Evolutionary conservation across 768 basidiomycete species (phyloP).

Genomic region (Podaxis sp.): DNA sequence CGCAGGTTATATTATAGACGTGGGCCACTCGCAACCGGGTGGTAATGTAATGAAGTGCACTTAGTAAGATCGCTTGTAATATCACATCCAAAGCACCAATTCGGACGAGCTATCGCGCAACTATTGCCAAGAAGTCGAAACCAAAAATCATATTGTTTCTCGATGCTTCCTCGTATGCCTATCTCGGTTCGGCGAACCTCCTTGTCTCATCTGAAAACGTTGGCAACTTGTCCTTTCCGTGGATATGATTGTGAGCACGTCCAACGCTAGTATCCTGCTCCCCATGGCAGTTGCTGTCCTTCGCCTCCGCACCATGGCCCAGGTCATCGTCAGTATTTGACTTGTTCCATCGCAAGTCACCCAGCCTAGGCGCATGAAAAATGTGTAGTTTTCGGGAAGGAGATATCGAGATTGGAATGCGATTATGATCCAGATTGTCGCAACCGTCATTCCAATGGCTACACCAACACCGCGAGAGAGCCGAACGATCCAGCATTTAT

Average conservation of each 20-base stretch:
- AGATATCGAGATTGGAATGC: constrained; percentile 49
- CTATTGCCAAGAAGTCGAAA: too few species aligned
- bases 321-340: not conserved
- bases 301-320: not conserved
- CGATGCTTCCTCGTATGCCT: too few species aligned
- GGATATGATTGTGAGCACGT: not conserved
- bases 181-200: too few species aligned
- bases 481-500: constrained; percentile 34
- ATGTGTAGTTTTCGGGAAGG: constrained; percentile 26
- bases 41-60: too few species aligned
- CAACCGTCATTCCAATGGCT: constrained; percentile 45
- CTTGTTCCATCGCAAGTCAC: constrained; percentile 23
- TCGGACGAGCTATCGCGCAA: too few species aligned
- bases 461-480: constrained; percentile 41
- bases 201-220: too few species aligned
- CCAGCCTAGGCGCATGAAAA: constrained; percentile 37
- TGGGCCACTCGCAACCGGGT: too few species aligned
- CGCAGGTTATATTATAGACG: too few species aligned
- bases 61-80: too few species aligned
- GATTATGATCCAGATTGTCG: constrained; percentile 55
- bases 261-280: not conserved
- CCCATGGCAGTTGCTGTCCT: not conserved
- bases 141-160: too few species aligned
- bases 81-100: too few species aligned
- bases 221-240: not conserved